These are phyloP conservation scores for Verticillium klebahnii DNA, from an alignment of 2,329 filamentous ascomycete species.

Conservation along the genomic window DNA sequence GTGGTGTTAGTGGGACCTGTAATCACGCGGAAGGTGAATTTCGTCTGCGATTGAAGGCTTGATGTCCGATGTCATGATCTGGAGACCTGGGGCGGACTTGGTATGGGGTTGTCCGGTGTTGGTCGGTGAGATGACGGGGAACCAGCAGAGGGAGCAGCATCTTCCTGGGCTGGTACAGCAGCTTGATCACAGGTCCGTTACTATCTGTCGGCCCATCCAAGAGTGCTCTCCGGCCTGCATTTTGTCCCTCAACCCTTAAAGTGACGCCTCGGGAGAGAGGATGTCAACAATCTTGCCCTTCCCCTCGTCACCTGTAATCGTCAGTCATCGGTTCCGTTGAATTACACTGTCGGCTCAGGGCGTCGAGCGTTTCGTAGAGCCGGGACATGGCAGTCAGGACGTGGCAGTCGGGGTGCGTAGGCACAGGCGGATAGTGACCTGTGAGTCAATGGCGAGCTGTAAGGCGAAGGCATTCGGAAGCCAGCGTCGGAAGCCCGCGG, in stretches of 20 bases:
- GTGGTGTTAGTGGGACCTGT: not conserved
- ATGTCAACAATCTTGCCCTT: slow-evolving; percentile 3
- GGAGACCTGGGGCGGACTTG: not conserved
- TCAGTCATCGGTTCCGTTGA: not conserved
- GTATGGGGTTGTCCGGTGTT: not conserved
- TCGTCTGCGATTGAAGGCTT: not conserved
- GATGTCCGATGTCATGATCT: not conserved
- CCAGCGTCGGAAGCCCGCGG: not conserved
- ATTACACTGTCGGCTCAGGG: not conserved
- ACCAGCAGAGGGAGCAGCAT: not conserved
- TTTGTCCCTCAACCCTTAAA: not conserved
- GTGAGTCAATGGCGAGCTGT: not conserved
- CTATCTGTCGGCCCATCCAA: not conserved
- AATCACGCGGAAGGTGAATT: not conserved
- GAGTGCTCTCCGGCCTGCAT: too few species aligned
- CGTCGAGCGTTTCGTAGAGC: not conserved
- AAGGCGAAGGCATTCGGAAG: not conserved
- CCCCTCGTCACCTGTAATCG: not conserved
- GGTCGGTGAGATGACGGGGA: not conserved
- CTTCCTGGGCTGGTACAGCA: not conserved
- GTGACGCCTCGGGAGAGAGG: not conserved
- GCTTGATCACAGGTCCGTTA: not conserved
- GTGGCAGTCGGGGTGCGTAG: not conserved
- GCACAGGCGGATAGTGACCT: not conserved
- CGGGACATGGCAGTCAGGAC: not conserved